Evolutionary conservation across 192 early-diverging fungal genomes (phyloP).

Genomic region (Mortierella hygrophila): DNA sequence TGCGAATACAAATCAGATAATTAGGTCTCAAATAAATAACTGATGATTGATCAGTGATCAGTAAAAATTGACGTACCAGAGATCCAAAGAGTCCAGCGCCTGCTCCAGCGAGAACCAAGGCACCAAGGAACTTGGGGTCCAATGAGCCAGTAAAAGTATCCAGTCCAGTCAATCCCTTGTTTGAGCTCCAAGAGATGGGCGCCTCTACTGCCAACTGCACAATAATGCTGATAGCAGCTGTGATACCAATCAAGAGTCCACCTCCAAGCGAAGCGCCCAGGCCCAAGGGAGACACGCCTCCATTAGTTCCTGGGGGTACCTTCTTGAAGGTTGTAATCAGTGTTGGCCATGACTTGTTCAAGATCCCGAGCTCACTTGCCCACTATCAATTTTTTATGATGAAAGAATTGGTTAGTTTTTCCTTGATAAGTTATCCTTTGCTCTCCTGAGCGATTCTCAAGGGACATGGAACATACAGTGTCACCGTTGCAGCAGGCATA

Average conservation of each 20-base stretch:
- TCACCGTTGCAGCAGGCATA: constrained; percentile 72
- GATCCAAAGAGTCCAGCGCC: constrained; percentile 82
- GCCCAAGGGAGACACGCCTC: constrained; percentile 82
- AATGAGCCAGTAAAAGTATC: constrained; percentile 48
- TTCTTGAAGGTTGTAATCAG: constrained; percentile 84
- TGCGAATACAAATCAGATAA: background rate
- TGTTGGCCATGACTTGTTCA: constrained; percentile 78
- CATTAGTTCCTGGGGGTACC: constrained; percentile 95
- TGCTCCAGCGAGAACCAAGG: constrained; percentile 67
- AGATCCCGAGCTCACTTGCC: constrained; percentile 91
- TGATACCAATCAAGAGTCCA: constrained; percentile 77
- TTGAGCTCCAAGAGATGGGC: constrained; percentile 46
- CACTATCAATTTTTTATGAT: constrained; percentile 59
- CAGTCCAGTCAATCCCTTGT: constrained; percentile 29
- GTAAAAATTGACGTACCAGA: constrained; percentile 57
- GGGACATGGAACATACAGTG: constrained; percentile 51
- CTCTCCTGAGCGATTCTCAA: background rate
- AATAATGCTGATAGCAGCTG: constrained; percentile 65
- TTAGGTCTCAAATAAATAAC: background rate
- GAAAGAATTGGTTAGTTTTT: background rate
- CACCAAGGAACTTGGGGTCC: constrained; percentile 26
- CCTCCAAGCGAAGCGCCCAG: constrained; percentile 83
- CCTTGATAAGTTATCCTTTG: background rate
- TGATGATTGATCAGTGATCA: background rate
- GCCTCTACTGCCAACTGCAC: constrained; percentile 59